phyloP scores from a whole-genome alignment of 164 flowering plant species.

The Annona cherimola region DNA sequence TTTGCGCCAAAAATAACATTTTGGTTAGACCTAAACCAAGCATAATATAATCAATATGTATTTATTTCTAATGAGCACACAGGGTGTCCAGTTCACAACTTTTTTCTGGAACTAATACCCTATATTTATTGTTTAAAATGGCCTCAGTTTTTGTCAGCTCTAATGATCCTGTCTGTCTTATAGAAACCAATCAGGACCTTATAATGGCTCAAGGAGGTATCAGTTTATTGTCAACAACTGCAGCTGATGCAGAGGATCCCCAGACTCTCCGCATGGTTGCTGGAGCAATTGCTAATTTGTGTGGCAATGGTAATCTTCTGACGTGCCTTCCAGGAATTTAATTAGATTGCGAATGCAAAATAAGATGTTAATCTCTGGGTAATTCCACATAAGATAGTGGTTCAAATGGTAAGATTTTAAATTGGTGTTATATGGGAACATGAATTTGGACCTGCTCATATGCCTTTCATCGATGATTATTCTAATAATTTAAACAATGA shows the following conservation, averaged over 20 bases:
- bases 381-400: too few species aligned
- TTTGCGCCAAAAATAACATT: not conserved
- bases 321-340: not conserved
- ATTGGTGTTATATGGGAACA: too few species aligned
- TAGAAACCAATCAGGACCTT: slow-evolving; percentile 97
- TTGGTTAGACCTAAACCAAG: too few species aligned
- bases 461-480: too few species aligned
- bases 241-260: slow-evolving; percentile 84
- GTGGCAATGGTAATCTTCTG: slow-evolving; percentile 74
- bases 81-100: not conserved
- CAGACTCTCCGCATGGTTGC: slow-evolving; percentile 99
- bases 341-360: too few species aligned
- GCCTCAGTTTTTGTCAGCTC: not conserved
- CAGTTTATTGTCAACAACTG: slow-evolving; percentile 61
- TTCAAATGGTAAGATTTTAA: too few species aligned
- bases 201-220: slow-evolving; percentile 95
- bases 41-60: too few species aligned
- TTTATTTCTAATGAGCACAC: not conserved
- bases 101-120: not conserved
- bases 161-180: not conserved
- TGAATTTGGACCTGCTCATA: too few species aligned
- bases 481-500: too few species aligned
- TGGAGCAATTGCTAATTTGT: slow-evolving; percentile 94
- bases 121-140: not conserved
- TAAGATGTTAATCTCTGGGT: too few species aligned